Percentiles rank a stretch among this genome's conserved stretches.
Conservation (phyloP, 306 rosid genomes). For the Morella rubra region DNA sequence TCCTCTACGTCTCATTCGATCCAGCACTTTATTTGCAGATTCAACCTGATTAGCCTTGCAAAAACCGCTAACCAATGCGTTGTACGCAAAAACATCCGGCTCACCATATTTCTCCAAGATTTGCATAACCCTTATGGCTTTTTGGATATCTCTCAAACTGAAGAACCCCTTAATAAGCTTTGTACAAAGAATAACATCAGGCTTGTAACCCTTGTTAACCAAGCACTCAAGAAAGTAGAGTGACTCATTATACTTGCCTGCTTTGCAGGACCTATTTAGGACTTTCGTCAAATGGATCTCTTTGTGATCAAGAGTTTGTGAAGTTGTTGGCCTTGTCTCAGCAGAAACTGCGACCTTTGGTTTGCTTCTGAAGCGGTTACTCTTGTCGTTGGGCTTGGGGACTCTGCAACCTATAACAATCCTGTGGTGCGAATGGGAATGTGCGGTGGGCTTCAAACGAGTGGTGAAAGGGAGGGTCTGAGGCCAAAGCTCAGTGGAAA, state of each 20-base stretch:
- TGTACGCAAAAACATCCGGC: conserved; percentile 76
- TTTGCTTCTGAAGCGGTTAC: conserved; percentile 30
- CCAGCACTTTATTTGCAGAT: conserved; percentile 59
- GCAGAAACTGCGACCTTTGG: conserved; percentile 28
- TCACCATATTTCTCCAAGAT: conserved; percentile 72
- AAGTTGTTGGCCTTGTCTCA: conserved; percentile 33
- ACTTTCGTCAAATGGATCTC: conserved; percentile 61
- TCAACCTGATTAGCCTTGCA: conserved; percentile 61
- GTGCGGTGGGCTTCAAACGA: conserved; percentile 35
- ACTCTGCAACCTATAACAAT: conserved; percentile 33
- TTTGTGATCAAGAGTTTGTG: conserved; percentile 33
- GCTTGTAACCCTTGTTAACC: conserved; percentile 66
- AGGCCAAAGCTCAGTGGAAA: conserved; percentile 61
- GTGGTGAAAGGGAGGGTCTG: conserved; percentile 39
- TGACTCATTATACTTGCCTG: conserved; percentile 62
- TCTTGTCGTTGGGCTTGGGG: conserved; percentile 29
- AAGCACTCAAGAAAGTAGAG: conserved; percentile 65
- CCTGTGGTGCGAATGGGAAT: conserved; percentile 33
- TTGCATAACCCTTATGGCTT: conserved; percentile 68
- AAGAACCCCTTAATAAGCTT: conserved; percentile 78
- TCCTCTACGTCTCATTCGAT: conserved; percentile 66
- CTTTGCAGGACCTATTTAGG: conserved; percentile 59
- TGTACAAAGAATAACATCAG: conserved; percentile 70
- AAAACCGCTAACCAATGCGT: conserved; percentile 71
- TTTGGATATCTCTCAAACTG: conserved; percentile 47